Evolutionary conservation across 805 yeast genomes (phyloP), one percentile per base, ranked within the genome.

Genomic region (Starmerella bacillaris): DNA sequence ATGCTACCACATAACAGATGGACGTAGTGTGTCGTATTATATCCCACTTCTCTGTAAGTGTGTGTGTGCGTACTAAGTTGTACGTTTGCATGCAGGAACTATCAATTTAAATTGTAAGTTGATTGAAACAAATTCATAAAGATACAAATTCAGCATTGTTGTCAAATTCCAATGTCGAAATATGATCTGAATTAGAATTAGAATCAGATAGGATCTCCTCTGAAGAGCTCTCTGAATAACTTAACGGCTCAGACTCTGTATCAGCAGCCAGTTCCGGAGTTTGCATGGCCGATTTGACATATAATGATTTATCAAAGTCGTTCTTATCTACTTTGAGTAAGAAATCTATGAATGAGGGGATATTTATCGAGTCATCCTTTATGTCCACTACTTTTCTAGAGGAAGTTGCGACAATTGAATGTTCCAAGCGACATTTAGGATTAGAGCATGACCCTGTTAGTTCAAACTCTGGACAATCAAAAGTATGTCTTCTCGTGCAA

Each of bases 391-490:
- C 9, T 5, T 31, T 7, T 22, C 22, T 11, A 17, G 26, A 11
- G 26, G 9, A n/a, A 9, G 26, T 11, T 26, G 29, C 29, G n/a
- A 5, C 9, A 29, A 29, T 29, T 9, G 22, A 18, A 52, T 77
- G 86, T 24, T 50, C 49, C 31, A 78, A 56, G n/a, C 55, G 52
- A 49, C 86, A 78, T 16, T 53, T 48, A 18, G 50, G 69, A 35
- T 69, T 54, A 1, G 70, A 61, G 51, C 92, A 78, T 21, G 44
- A 47, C 9, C 74, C 76, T n/a, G 59, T 58, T 40, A 69, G 72
- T 42, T 68, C 74, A 44, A 64, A 67, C 47, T 78, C 86, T 0
- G 92, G 86, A 54, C 92, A 78, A 38, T 68, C 68, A 44, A 60
- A 65, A 12, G 56, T 53, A 49, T 78, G 92, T 24, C 64, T 53